Base-by-base conservation (phyloP, 306 rosid genomes). In the Lablab purpureus region DNA sequence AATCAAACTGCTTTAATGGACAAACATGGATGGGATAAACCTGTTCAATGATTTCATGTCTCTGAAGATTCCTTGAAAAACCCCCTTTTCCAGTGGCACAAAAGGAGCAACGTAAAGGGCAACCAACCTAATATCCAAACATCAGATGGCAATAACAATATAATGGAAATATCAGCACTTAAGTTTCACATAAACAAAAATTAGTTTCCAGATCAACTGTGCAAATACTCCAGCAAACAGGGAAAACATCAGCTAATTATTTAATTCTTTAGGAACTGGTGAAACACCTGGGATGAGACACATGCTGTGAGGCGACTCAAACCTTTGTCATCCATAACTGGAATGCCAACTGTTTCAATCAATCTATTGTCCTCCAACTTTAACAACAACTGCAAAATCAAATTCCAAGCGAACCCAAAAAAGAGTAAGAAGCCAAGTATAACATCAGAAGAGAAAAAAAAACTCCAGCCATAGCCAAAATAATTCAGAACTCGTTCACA, bases 51-150 rank as follows among this genome's bases (percentile, higher is more conserved):
- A 95, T 95, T 87, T 95, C 99, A 84, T 95, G 97, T 23, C 86
- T 84, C 65, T 55, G 74, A 78, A 95, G 99, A 75, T 95, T 95
- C 84, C 99, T 92, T 45, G 99, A 87, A 84, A 92, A 95, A 0
- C 99, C 99, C 18, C 99, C 99, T 82, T 95, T 92, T 36, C 99
- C 99, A 5, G 99, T 95, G 81, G 99, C 99, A 87, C 99, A 95
- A 83, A 95, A 95, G 32, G 99, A 87, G 87, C 99, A 95, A 36
- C 94, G 93, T 67, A 95, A 69, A 14, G 99, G 96, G 72, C 99
- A 92, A 79, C 99, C 99, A 13, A 95, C 98, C 98, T 95, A 79
- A 82, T 62, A 75, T 25, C 74, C 73, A 86, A 80, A 67, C 21
- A 79, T n/a, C 67, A 81, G 19, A 70, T 46, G 49, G 18, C 25